phyloP scores from a whole-genome alignment of 495 filamentous ascomycete genomes.

The Stereocaulon alpinum region DNA sequence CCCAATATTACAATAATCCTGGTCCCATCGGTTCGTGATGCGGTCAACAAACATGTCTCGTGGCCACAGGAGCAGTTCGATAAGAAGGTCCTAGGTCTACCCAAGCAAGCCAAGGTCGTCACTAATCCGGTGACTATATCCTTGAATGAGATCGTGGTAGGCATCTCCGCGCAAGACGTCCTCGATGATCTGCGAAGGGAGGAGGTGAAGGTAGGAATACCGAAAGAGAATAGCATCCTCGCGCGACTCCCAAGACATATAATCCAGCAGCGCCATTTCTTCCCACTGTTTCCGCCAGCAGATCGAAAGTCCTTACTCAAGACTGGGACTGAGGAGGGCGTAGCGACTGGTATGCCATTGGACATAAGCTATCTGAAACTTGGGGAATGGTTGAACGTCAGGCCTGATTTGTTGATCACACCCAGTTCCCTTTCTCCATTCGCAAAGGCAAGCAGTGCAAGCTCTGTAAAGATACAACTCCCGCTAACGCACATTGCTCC shows the following conservation, averaged over 20 bases:
- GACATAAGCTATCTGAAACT: conserved; percentile 81
- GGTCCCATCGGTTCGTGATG: conserved; percentile 79
- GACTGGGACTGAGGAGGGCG: conserved; percentile 42
- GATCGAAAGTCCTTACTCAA: conserved; percentile 57
- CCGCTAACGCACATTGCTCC: conserved; percentile 11
- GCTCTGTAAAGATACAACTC: neutral
- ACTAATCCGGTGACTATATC: conserved; percentile 81
- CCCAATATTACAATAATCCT: conserved; percentile 73
- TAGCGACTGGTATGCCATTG: conserved; percentile 61
- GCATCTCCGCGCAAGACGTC: conserved; percentile 72
- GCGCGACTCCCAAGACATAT: conserved; percentile 60
- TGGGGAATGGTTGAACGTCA: conserved; percentile 76
- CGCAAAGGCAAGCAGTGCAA: conserved; percentile 55
- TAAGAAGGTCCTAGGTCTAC: conserved; percentile 59
- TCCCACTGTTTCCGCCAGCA: conserved; percentile 74
- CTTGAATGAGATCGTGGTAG: conserved; percentile 74
- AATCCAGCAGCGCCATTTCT: conserved; percentile 81
- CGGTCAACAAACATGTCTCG: conserved; percentile 67
- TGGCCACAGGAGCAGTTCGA: conserved; percentile 82
- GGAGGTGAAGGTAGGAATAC: conserved; percentile 54
- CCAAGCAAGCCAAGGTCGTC: conserved; percentile 63
- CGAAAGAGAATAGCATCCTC: conserved; percentile 47
- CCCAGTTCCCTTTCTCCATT: conserved; percentile 78
- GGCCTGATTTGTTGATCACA: conserved; percentile 75
- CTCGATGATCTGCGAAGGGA: conserved; percentile 69